These are phyloP conservation scores for Phytophthora hibernalis DNA, from an alignment of 352 stramenopile species.

Conservation along the genomic window DNA sequence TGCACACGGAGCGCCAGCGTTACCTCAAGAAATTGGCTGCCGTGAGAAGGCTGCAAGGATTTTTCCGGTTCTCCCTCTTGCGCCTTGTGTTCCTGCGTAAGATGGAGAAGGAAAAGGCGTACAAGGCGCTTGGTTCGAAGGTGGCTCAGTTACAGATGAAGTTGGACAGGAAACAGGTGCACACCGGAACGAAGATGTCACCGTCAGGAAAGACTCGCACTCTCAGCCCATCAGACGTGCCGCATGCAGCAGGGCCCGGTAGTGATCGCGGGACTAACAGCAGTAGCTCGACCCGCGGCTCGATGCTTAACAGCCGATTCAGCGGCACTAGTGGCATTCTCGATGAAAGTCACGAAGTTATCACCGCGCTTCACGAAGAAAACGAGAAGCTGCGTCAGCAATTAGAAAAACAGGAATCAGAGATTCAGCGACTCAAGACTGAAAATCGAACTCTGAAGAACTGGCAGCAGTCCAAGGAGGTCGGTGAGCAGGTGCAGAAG, in stretches of 20 bases:
- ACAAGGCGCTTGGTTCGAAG: slow-evolving; percentile 77
- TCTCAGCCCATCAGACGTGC: slow-evolving; percentile 34
- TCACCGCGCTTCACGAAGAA: slow-evolving; percentile 83
- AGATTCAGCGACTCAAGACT: slow-evolving; percentile 79
- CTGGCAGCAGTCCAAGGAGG: slow-evolving; percentile 88
- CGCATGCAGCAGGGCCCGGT: slow-evolving; percentile 18
- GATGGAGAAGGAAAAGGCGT: slow-evolving; percentile 86
- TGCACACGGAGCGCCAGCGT: slow-evolving; percentile 53
- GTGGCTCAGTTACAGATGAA: slow-evolving; percentile 76
- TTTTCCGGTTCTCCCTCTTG: slow-evolving; percentile 80
- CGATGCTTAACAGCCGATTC: slow-evolving; percentile 65
- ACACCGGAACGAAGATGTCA: slow-evolving; percentile 47
- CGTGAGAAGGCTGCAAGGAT: slow-evolving; percentile 69
- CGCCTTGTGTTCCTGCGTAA: slow-evolving; percentile 78
- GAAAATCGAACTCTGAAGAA: slow-evolving; percentile 85
- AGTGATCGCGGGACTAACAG: slow-evolving; percentile 31
- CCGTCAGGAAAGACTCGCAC: slow-evolving; percentile 47
- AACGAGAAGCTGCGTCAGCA: slow-evolving; percentile 82
- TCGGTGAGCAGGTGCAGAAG: slow-evolving; percentile 90
- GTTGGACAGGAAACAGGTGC: slow-evolving; percentile 66
- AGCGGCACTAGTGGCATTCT: slow-evolving; percentile 79
- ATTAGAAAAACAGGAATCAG: slow-evolving; percentile 73
- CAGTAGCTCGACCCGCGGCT: slow-evolving; percentile 50
- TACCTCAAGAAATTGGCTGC: slow-evolving; percentile 65
- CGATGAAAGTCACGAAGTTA: slow-evolving; percentile 89